phyloP scores from a whole-genome alignment of 768 basidiomycete species.

The Pulveroboletus sp. region DNA sequence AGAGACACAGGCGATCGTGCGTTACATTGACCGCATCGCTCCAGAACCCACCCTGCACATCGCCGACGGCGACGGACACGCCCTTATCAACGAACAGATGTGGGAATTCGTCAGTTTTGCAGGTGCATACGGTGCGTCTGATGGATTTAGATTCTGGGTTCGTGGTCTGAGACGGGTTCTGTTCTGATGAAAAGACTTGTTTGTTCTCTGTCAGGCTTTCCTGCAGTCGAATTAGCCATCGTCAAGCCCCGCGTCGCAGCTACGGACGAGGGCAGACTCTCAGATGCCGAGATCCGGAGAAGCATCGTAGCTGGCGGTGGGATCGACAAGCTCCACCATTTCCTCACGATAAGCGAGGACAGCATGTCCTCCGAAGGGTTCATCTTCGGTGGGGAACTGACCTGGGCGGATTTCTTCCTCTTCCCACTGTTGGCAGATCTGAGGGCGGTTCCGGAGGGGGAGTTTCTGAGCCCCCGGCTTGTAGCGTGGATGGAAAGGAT shows the following conservation, averaged over 20 bases:
- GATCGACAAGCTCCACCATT: constrained; percentile 11
- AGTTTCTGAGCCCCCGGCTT: constrained; percentile 22
- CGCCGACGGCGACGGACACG: constrained; percentile 15
- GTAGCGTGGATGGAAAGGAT: constrained; percentile 24
- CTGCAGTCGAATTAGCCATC: constrained; percentile 27
- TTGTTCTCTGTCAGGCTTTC: constrained; percentile 19
- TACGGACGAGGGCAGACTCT: constrained; percentile 19
- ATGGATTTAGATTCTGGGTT: too few relatives aligned
- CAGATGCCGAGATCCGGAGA: constrained; percentile 20
- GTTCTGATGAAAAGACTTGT: background rate
- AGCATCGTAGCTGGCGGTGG: constrained; percentile 10
- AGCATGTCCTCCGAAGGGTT: constrained; percentile 27
- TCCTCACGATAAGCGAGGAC: constrained; percentile 18
- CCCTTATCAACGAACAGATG: constrained; percentile 26
- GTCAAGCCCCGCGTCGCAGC: constrained; percentile 31
- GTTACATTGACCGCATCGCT: constrained; percentile 27
- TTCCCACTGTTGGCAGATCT: constrained; percentile 30
- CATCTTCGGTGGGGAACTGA: constrained; percentile 24
- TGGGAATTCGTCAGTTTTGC: constrained; percentile 31
- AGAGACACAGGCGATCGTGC: constrained; percentile 28
- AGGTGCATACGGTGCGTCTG: constrained; percentile 24
- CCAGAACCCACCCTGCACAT: constrained; percentile 26
- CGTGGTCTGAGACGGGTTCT: too few relatives aligned
- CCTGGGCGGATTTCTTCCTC: constrained; percentile 33
- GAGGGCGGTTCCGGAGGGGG: constrained; percentile 23